phyloP scores from a whole-genome alignment of 108 stramenopile species.

The Stephanodiscus minutulus region DNA sequence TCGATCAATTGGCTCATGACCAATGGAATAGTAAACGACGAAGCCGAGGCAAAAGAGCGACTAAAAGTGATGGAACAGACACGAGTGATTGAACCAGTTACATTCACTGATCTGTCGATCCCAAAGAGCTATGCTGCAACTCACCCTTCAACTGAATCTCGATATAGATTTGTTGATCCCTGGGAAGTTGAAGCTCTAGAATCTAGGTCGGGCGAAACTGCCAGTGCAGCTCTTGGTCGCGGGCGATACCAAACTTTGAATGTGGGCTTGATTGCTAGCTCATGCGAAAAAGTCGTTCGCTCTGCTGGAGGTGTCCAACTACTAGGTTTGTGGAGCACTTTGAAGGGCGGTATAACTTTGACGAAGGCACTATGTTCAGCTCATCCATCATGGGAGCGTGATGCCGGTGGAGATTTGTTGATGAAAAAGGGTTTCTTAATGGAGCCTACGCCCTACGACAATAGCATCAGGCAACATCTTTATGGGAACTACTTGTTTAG shows the following conservation, averaged over 20 bases:
- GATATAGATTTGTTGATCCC: constrained; percentile 88
- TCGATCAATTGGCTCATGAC: constrained; percentile 71
- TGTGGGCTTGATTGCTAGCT: constrained; percentile 55
- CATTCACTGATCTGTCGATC: constrained; percentile 48
- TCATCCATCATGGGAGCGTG: constrained; percentile 85
- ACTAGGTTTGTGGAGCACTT: constrained; percentile 70
- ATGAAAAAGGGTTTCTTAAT: constrained; percentile 57
- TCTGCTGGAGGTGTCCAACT: constrained; percentile 66
- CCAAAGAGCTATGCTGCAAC: constrained; percentile 40
- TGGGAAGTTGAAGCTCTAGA: constrained; percentile 88
- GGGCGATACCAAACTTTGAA: constrained; percentile 65
- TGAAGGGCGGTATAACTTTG: constrained; percentile 66
- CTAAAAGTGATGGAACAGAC: constrained; percentile 67
- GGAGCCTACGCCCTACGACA: constrained; percentile 67
- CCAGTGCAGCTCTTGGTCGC: constrained; percentile 73
- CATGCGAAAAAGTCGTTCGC: constrained; percentile 64
- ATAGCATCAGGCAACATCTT: constrained; percentile 79
- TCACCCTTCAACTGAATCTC: constrained; percentile 48
- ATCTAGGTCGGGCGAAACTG: constrained; percentile 74
- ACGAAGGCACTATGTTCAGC: constrained; percentile 83
- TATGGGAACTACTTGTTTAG: constrained; percentile 86
- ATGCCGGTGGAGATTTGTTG: constrained; percentile 77
- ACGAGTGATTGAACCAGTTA: constrained; percentile 78
- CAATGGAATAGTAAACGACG: constrained; percentile 54
- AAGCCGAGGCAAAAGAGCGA: constrained; percentile 59